Percentiles rank a stretch among this genome's conserved stretches.
These are phyloP conservation scores for Zizania palustris DNA, from an alignment of 202 grass and related monocot genomes.

Conservation along the genomic window DNA sequence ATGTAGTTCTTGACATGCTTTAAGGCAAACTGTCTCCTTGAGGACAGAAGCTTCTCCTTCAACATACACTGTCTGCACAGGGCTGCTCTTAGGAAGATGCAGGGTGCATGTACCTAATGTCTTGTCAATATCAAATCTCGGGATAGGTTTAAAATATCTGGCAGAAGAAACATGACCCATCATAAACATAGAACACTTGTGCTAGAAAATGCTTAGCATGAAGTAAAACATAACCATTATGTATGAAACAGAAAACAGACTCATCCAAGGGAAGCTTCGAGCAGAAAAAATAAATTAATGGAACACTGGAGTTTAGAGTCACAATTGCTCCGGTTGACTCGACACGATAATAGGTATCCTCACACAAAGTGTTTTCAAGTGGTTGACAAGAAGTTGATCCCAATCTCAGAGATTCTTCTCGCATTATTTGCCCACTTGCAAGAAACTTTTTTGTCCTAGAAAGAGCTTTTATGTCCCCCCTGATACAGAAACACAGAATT, in stretches of 20 bases:
- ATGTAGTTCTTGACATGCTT: slow-evolving; percentile 71
- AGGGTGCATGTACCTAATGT: slow-evolving; percentile 48
- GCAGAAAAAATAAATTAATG: slow-evolving; percentile 77
- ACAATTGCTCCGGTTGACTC: slow-evolving; percentile 75
- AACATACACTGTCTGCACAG: slow-evolving; percentile 49
- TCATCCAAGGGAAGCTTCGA: slow-evolving; percentile 76
- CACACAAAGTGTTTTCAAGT: slow-evolving; percentile 47
- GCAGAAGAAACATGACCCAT: slow-evolving; percentile 9
- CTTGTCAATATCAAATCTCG: slow-evolving; percentile 66
- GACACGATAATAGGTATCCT: slow-evolving; percentile 56
- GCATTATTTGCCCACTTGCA: slow-evolving; percentile 62
- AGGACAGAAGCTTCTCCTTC: slow-evolving; percentile 42
- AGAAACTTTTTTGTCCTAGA: slow-evolving; percentile 58
- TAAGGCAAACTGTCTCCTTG: slow-evolving; percentile 71
- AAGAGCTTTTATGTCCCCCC: slow-evolving; percentile 51
- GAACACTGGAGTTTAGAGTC: slow-evolving; percentile 66
- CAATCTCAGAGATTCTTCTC: slow-evolving; percentile 67
- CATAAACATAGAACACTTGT: slow-evolving; percentile 29
- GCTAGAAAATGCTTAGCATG: slow-evolving; percentile 4
- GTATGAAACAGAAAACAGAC: slow-evolving; percentile 48
- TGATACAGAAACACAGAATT: slow-evolving; percentile 41
- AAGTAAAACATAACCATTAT: slow-evolving; percentile 34
- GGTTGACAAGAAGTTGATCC: slow-evolving; percentile 50
- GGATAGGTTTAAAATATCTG: slow-evolving; percentile 72
- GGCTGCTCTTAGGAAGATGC: slow-evolving; percentile 74